A percentile compares a stretch with the other conserved stretches of the same genome.
Evolutionary conservation across 805 yeast species (phyloP).

Genomic region (Wickerhamomyces rabaulensis): DNA sequence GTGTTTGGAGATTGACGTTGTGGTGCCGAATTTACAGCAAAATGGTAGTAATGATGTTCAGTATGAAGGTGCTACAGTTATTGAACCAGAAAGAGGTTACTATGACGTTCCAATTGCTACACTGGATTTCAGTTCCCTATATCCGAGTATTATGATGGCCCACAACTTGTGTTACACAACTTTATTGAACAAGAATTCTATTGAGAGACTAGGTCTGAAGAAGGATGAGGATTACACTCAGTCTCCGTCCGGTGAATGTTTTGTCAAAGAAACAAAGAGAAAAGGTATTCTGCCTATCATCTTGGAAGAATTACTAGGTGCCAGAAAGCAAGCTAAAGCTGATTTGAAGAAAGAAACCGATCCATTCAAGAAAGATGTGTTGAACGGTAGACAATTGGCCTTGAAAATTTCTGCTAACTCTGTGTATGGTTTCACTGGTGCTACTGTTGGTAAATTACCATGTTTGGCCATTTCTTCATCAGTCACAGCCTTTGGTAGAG

Average conservation of each 20-base stretch:
- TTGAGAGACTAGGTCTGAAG: conserved; percentile 55
- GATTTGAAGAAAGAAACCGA: conserved; percentile 91
- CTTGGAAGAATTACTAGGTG: conserved; percentile 78
- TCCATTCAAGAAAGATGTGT: conserved; percentile 87
- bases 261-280: conserved; percentile 63
- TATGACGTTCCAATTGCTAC: conserved; percentile 98
- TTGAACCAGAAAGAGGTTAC: conserved; percentile 93
- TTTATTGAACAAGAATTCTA: conserved; percentile 61
- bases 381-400: conserved; percentile 96
- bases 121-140: conserved; percentile 92
- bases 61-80: conserved; percentile 98
- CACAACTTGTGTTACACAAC: conserved; percentile 96
- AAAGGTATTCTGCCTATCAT: conserved; percentile 91
- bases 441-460: conserved; percentile 95
- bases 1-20: conserved; percentile 79
- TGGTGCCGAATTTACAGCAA: conserved; percentile 83
- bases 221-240: conserved; percentile 74
- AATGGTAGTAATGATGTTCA: conserved; percentile 80
- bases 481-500: conserved; percentile 93
- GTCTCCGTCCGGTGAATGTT: conserved; percentile 91
- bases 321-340: conserved; percentile 88
- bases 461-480: conserved; percentile 95
- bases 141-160: conserved; percentile 99
- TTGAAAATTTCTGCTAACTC: conserved; percentile 96
- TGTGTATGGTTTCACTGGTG: conserved; percentile 98